Evolutionary conservation across 495 filamentous ascomycete genomes (phyloP), one percentile per base, ranked within the genome.

Genomic region (Schizothecium vesticola): DNA sequence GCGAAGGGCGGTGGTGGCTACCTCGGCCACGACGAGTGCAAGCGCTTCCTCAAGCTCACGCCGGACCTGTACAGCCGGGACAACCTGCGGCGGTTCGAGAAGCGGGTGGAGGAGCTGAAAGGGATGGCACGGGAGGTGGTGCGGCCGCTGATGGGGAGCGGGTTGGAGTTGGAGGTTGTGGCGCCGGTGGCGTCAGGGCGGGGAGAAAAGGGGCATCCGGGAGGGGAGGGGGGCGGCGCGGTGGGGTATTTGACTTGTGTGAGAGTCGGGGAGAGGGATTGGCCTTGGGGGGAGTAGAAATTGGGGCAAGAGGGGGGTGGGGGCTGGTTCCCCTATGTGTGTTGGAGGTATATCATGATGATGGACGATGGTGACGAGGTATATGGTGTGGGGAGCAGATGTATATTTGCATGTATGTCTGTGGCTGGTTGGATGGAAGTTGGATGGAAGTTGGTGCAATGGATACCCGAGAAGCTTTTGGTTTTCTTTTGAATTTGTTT

Each of bases 101-200:
- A 89, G 76, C 84, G 91, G 55, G 85, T 96, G 72, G 93, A 97
- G 58, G 93, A 96, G 79, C 81, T 97, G 22, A 97, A 97, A 78
- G 83, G 84, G 57, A 82, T 92, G 72, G 93, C 93, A 26, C 85
- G 89, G 29, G 92, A 96, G 70, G 85, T 89, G 28, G 92, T 96
- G n/a, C 88, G 89, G 64, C 92, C 93, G 26, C 78, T 97, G 23
- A 94, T 94, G 91, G 86, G 90, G 26, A 92, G 89, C 72, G 91
- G 89, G 63, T 81, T 94, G 22, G 92, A 95, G 75, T 77, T 94
- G 63, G 92, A 96, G 76, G 78, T 83, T 71, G 57, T 57, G 21
- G 24, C 60, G 57, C 59, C 67, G 70, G 63, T 90, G 59, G 87
- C 85, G 3, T 96, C 95, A 82, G 78, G 96, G 73, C 92, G 90